Evolutionary conservation across 768 basidiomycete genomes (phyloP).

Genomic region (Hericium erinaceus): DNA sequence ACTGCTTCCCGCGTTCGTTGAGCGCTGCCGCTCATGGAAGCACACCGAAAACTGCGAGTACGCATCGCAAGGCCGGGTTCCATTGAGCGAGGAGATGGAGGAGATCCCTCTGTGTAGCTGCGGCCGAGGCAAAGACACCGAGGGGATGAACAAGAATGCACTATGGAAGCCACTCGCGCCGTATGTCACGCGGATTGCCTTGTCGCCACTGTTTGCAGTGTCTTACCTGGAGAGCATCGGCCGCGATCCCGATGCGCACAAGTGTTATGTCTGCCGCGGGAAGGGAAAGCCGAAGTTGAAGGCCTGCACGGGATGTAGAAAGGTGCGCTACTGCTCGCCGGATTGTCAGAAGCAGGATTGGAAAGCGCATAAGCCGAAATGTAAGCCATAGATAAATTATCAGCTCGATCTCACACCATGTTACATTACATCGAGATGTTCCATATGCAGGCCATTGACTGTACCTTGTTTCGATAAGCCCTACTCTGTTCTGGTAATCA

Average conservation of each 20-base stretch:
- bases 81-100: conserved; percentile 28
- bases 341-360: conserved; percentile 39
- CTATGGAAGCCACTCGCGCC: conserved; percentile 33
- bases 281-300: conserved; percentile 25
- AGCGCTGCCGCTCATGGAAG: conserved; percentile 43
- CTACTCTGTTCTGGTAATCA: no score
- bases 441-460: no score
- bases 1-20: conserved; percentile 39
- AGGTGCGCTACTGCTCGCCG: conserved; percentile 31
- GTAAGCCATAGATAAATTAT: not conserved
- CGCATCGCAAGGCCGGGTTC: conserved; percentile 22
- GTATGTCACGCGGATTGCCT: conserved; percentile 38
- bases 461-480: no score
- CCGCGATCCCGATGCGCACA: conserved; percentile 3
- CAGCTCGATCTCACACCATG: not conserved
- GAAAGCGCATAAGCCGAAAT: conserved; percentile 31
- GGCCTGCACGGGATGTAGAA: conserved; percentile 30
- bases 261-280: conserved; percentile 23
- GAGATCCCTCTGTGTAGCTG: conserved; percentile 42
- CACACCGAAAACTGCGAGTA: conserved; percentile 44
- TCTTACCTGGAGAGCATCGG: conserved; percentile 37
- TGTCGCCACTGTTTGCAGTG: conserved; percentile 45
- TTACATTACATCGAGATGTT: not conserved
- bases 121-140: conserved; percentile 39
- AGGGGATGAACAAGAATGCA: conserved; percentile 22